A percentile compares a stretch with the other conserved stretches of the same genome.
phyloP scores from a whole-genome alignment of 768 basidiomycete genomes.

The Psilocybe azurescens region DNA sequence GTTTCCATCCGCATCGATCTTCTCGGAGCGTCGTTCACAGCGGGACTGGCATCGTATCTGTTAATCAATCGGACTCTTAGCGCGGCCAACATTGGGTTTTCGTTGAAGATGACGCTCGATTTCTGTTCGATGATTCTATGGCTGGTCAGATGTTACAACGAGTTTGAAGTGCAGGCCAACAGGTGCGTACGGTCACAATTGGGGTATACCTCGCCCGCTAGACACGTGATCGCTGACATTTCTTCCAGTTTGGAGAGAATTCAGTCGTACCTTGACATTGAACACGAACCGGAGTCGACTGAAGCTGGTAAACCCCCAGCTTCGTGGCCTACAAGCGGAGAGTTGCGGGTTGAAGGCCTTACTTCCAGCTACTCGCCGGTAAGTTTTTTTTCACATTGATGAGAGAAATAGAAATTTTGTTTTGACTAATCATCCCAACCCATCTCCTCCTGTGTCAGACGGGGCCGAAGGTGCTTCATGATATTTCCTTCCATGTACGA shows the following conservation, averaged over 20 bases:
- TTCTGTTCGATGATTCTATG: conserved; percentile 65
- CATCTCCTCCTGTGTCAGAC: conserved; percentile 25
- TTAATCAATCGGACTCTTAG: conserved; percentile 40
- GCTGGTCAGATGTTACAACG: conserved; percentile 49
- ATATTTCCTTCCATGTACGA: conserved; percentile 57
- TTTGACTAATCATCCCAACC: background rate
- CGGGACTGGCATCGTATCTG: conserved; percentile 60
- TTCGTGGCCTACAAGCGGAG: conserved; percentile 68
- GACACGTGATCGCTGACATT: background rate
- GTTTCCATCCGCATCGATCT: conserved; percentile 58
- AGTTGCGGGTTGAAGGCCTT: conserved; percentile 57
- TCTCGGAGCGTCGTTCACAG: conserved; percentile 61
- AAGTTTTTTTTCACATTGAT: background rate
- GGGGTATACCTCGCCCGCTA: background rate
- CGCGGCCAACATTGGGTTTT: conserved; percentile 55
- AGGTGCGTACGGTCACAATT: conserved; percentile 32
- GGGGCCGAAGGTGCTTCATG: conserved; percentile 60
- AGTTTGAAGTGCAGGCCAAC: conserved; percentile 51
- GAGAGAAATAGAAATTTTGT: background rate
- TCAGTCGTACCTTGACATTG: conserved; percentile 63
- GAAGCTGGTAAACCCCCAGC: conserved; percentile 59
- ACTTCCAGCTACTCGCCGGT: conserved; percentile 58
- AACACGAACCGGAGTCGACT: conserved; percentile 55
- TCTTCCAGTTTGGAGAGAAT: conserved; percentile 62
- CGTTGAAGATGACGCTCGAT: conserved; percentile 63